Base-by-base conservation (phyloP, 192 early-diverging fungal species). In the Podila epigama region DNA sequence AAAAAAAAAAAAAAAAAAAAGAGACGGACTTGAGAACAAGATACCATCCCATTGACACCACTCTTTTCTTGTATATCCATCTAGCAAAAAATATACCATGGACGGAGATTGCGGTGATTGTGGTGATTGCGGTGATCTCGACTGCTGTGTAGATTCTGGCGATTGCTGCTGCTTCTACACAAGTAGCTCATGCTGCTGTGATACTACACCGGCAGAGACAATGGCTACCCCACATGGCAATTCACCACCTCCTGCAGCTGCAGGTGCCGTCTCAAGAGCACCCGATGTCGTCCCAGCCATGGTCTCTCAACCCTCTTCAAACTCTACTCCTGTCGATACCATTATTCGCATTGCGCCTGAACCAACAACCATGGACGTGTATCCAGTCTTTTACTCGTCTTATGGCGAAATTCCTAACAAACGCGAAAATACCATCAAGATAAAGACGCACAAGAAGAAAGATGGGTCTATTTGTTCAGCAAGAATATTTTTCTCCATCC, bases 151-250 rank as follows among this genome's bases (percentile, higher is more conserved):
- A 10, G 42, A 40, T 11, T 51, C 41, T 35, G 66, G 66, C 11
- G 66, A 67, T 22, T 55, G 44, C 5, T 67, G 56, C 42, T 67
- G 66, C 27, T 22, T 37, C 13, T 51, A 22, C 55, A 12, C 37
- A 5, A 56, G 66, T 2, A 56, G 59, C 42, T 44, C 66, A 22
- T 37, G 58, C 15, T 40, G 56, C 35, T 67, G 66, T 22, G 41
- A 36, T 28, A n/a, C 20, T 3, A 22, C 22, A 37, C 36, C 39
- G 55, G 3, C 36, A 6, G 25, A 20, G 27, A n/a, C 18, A 18
- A 51, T 36, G 31, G 34, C 10, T 4, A 44, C 29, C 4, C 22
- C 29, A 40, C 11, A 12, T 12, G 48, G 53, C 22, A 13, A 5
- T 10, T 32, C 37, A n/a, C 25, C 12, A 22, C 29, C 35, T 5